A percentile compares a stretch with the other conserved stretches of the same genome.
phyloP scores from a whole-genome alignment of 2,329 filamentous ascomycete species.

The Ciborinia camelliae region DNA sequence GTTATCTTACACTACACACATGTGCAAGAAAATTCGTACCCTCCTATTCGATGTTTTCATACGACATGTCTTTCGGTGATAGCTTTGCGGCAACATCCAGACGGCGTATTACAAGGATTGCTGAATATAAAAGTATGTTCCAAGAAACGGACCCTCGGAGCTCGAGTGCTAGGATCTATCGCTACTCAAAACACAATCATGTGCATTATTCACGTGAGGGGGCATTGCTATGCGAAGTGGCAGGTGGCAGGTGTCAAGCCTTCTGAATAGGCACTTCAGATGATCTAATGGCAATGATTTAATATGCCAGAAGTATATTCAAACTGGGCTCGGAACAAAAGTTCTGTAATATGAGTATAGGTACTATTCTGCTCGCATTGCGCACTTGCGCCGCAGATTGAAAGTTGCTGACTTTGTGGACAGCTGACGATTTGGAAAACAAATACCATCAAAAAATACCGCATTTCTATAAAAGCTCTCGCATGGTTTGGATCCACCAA shows the following conservation, averaged over 20 bases:
- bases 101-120: background rate
- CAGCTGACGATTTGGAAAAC: background rate
- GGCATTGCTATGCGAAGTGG: background rate
- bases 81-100: background rate
- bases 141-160: background rate
- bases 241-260: background rate
- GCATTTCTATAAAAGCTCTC: background rate
- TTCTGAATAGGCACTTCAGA: background rate
- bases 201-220: background rate
- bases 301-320: background rate
- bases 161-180: background rate
- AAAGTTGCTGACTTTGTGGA: background rate
- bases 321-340: background rate
- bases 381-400: background rate
- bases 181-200: background rate
- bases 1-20: background rate
- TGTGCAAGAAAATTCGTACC: background rate
- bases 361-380: background rate
- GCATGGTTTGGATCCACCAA: background rate
- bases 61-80: background rate
- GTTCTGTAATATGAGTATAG: background rate
- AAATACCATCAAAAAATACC: background rate
- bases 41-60: background rate
- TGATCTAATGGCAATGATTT: background rate
- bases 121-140: background rate